These are phyloP conservation scores for Peronospora farinosa DNA, from an alignment of 352 stramenopile species.

Conservation along the genomic window DNA sequence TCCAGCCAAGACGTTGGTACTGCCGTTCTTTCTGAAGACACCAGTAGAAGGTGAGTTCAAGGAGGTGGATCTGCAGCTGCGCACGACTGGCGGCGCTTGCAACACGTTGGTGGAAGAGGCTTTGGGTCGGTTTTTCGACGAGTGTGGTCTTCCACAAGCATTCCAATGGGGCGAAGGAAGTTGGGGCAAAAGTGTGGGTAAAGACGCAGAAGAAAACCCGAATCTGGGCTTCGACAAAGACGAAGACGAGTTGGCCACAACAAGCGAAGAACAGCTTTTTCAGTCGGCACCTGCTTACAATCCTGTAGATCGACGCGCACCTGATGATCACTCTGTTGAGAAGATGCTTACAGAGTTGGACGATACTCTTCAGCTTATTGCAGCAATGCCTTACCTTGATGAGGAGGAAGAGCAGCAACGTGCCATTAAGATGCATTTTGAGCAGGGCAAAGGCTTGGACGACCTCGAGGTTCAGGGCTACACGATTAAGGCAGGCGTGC, in stretches of 20 bases:
- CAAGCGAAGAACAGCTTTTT: conserved; percentile 29
- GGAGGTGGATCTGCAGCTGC: conserved; percentile 53
- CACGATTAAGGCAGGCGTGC: conserved; percentile 44
- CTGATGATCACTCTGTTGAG: not conserved
- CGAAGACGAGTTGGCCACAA: conserved; percentile 31
- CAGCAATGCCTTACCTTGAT: conserved; percentile 60
- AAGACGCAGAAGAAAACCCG: conserved; percentile 51
- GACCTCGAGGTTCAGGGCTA: conserved; percentile 56
- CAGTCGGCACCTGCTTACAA: conserved; percentile 48
- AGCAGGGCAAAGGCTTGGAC: conserved; percentile 50
- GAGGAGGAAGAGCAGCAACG: conserved; percentile 51
- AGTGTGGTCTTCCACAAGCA: conserved; percentile 51
- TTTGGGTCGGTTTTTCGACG: conserved; percentile 59
- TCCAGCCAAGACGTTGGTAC: conserved; percentile 55
- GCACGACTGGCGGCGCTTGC: conserved; percentile 67
- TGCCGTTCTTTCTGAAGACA: conserved; percentile 72
- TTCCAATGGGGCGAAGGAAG: conserved; percentile 72
- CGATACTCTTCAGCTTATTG: conserved; percentile 63
- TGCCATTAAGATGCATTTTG: conserved; percentile 47
- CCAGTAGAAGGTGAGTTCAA: conserved; percentile 62
- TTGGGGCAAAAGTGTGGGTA: conserved; percentile 63
- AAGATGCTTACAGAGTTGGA: conserved; percentile 33
- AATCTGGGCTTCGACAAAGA: conserved; percentile 64
- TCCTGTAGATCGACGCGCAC: conserved; percentile 18
- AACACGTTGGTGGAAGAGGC: conserved; percentile 74